A percentile compares a stretch with the other conserved stretches of the same genome.
Conservation (phyloP, 257 asterid genomes). For the Penstemon barbatus region DNA sequence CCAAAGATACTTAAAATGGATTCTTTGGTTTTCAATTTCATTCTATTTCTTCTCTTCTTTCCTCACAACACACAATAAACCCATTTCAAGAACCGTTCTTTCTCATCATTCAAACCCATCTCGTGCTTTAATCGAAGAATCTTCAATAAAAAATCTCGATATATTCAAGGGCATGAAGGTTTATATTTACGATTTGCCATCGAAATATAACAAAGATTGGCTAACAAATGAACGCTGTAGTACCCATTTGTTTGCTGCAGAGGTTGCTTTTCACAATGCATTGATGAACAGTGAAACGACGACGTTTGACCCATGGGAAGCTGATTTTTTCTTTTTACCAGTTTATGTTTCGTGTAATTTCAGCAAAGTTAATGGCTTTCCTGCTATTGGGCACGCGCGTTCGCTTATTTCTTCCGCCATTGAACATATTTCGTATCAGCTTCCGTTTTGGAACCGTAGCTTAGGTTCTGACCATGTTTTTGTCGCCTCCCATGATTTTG, state of each 20-base stretch:
- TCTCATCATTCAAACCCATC: slow-evolving; percentile 43
- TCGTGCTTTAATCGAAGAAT: slow-evolving; percentile 62
- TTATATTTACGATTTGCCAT: slow-evolving; percentile 69
- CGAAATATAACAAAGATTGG: slow-evolving; percentile 70
- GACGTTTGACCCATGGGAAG: slow-evolving; percentile 62
- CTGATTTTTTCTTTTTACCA: slow-evolving; percentile 90
- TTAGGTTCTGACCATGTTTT: slow-evolving; percentile 85
- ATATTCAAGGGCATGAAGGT: slow-evolving; percentile 51
- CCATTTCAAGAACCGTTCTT: slow-evolving; percentile 47
- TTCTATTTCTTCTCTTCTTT: slow-evolving; percentile 62
- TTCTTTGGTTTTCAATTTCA: slow-evolving; percentile 64
- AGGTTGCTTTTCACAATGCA: slow-evolving; percentile 81
- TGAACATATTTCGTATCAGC: slow-evolving; percentile 42
- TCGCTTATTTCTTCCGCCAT: slow-evolving; percentile 58
- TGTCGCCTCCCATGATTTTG: slow-evolving; percentile 95
- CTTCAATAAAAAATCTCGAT: slow-evolving; percentile 13
- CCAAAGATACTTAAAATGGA: slow-evolving; percentile 61
- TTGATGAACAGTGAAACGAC: slow-evolving; percentile 47
- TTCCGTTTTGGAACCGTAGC: slow-evolving; percentile 87
- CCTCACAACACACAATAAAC: slow-evolving; percentile 45
- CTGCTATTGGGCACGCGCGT: slow-evolving; percentile 91
- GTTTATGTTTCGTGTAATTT: slow-evolving; percentile 89
- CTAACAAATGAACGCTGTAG: slow-evolving; percentile 60
- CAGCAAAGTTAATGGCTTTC: slow-evolving; percentile 86
- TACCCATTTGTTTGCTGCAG: slow-evolving; percentile 80